Conservation (phyloP, 176 grass and related monocot species). For the Bolboschoenus planiculmis region DNA sequence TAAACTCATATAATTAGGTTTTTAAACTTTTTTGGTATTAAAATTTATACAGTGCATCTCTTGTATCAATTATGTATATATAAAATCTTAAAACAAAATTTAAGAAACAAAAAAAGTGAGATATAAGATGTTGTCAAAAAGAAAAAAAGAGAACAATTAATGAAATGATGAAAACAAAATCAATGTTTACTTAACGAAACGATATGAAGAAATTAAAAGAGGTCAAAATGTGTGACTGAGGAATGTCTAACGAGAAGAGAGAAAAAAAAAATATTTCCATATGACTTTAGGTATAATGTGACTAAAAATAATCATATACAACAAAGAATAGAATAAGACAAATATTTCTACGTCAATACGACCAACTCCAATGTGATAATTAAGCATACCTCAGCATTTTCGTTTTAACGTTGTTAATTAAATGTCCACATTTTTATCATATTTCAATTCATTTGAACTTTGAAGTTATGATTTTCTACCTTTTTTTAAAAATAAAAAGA, state of each 20-base stretch:
- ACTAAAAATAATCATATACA: neutral
- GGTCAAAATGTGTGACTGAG: neutral
- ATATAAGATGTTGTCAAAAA: no score
- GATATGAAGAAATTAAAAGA: no score
- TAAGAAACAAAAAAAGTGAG: no score
- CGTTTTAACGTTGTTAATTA: neutral
- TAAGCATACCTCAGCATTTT: neutral
- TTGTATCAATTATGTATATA: no score
- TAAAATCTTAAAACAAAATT: no score
- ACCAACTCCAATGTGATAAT: conserved; percentile 9
- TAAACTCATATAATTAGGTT: no score
- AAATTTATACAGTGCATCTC: no score
- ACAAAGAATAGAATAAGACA: neutral
- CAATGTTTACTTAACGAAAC: no score
- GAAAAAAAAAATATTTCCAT: neutral
- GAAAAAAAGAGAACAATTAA: no score
- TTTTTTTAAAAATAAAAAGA: neutral
- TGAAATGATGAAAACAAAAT: no score
- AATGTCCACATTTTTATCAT: neutral
- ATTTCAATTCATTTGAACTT: neutral
- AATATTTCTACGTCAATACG: neutral
- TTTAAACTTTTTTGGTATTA: no score
- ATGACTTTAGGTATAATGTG: neutral
- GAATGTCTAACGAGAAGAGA: neutral
- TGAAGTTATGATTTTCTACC: neutral